Percentiles rank a stretch among this genome's conserved stretches.
Evolutionary conservation across 345 rosid genomes (phyloP).

Genomic region (Euphorbia tirucalli): DNA sequence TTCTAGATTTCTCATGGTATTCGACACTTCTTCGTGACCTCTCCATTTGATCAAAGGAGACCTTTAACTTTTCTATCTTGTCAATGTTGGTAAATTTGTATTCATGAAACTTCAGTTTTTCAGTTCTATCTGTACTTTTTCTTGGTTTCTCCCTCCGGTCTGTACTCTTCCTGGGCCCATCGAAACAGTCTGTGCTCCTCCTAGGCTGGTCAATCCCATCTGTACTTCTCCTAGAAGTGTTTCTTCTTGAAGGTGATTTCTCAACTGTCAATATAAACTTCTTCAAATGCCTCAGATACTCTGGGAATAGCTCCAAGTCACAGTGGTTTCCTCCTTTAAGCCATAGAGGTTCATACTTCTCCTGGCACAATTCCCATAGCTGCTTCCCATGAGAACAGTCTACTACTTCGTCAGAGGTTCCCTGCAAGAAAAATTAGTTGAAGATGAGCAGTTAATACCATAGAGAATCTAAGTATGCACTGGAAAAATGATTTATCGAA

Average conservation of each 20-base stretch:
- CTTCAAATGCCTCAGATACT: constrained; percentile 84
- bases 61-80: constrained; percentile 39
- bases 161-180: constrained; percentile 68
- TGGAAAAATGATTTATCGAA: not conserved
- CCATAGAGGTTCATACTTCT: constrained; percentile 95
- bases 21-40: constrained; percentile 92
- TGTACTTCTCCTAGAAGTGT: constrained; percentile 59
- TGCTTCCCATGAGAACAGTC: constrained; percentile 94
- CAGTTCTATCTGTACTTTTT: constrained; percentile 53
- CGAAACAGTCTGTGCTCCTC: constrained; percentile 57
- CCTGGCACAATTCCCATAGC: constrained; percentile 93
- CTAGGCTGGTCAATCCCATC: constrained; percentile 55
- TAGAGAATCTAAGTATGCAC: not conserved
- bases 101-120: constrained; percentile 40
- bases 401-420: constrained; percentile 90
- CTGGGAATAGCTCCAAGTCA: constrained; percentile 76
- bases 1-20: constrained; percentile 69
- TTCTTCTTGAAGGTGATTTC: constrained; percentile 63
- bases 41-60: constrained; percentile 72
- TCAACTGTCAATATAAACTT: constrained; percentile 81
- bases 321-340: constrained; percentile 90
- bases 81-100: constrained; percentile 46
- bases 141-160: constrained; percentile 71
- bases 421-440: constrained; percentile 39
- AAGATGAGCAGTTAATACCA: not conserved